Percentiles rank a stretch among this genome's conserved stretches.
Evolutionary conservation across 2,329 filamentous ascomycete genomes (phyloP).

Genomic region (Diaporthe destruens): DNA sequence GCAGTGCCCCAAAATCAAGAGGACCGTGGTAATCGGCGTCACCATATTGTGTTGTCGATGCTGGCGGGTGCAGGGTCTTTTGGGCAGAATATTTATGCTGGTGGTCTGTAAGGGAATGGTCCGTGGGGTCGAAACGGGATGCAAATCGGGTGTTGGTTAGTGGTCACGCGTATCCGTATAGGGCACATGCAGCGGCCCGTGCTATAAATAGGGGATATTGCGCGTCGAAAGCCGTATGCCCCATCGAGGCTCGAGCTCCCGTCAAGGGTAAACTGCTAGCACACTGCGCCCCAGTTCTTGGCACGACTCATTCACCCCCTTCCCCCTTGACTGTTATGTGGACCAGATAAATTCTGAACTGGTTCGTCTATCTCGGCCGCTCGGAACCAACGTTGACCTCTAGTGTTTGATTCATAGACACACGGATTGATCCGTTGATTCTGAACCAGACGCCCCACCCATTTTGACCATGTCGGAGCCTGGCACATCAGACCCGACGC

Average conservation of each 20-base stretch:
- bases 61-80: too few species aligned
- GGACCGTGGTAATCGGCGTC: too few species aligned
- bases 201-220: slow-evolving; percentile 11
- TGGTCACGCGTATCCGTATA: background rate
- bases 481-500: background rate
- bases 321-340: background rate
- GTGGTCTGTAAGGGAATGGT: background rate
- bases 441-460: background rate
- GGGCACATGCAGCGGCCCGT: background rate
- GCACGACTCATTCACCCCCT: background rate
- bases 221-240: background rate
- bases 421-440: background rate
- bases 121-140: background rate
- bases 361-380: background rate
- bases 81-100: background rate
- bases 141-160: background rate
- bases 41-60: too few species aligned
- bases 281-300: slow-evolving; percentile 9
- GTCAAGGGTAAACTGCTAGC: background rate
- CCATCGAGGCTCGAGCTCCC: background rate
- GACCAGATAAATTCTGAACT: background rate
- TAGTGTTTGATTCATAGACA: background rate
- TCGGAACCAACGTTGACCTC: background rate
- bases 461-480: background rate
- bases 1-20: too few species aligned